phyloP scores from a whole-genome alignment of 345 rosid genomes.

The Dipteronia sinensis region DNA sequence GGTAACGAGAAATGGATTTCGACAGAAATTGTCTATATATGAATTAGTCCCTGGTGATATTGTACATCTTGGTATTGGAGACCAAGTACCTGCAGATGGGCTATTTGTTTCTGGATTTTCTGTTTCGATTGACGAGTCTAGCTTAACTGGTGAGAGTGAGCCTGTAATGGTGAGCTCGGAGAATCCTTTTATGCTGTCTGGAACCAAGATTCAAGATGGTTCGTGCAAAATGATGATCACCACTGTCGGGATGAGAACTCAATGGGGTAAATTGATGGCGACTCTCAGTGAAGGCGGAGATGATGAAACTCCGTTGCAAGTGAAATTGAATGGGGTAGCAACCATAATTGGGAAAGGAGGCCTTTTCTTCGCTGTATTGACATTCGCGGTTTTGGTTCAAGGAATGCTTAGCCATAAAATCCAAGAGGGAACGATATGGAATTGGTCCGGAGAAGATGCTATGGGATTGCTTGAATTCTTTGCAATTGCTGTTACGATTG shows the following conservation, averaged over 20 bases:
- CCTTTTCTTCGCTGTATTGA: conserved; percentile 78
- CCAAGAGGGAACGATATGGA: conserved; percentile 46
- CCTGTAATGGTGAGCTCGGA: conserved; percentile 66
- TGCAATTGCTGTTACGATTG: conserved; percentile 91
- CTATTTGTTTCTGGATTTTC: conserved; percentile 87
- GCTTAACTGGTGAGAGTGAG: conserved; percentile 94
- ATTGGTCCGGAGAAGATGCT: conserved; percentile 85
- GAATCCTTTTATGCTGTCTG: conserved; percentile 85
- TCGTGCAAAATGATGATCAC: conserved; percentile 89
- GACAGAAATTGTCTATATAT: conserved; percentile 87
- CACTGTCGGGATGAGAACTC: conserved; percentile 97
- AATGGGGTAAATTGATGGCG: conserved; percentile 96
- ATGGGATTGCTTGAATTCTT: conserved; percentile 74
- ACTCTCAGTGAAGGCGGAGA: conserved; percentile 95
- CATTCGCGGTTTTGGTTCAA: conserved; percentile 83
- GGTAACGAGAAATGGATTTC: conserved; percentile 76
- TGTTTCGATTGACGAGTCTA: conserved; percentile 78
- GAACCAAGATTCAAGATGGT: conserved; percentile 91
- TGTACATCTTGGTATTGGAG: conserved; percentile 88
- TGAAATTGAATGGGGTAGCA: conserved; percentile 89
- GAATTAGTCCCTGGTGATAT: conserved; percentile 88
- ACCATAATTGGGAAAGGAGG: conserved; percentile 88
- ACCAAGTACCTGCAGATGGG: conserved; percentile 96
- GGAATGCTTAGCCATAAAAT: conserved; percentile 65
- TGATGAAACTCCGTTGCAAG: conserved; percentile 95